phyloP scores from a whole-genome alignment of 106 monocot species.

The Dendrobium officinale region DNA sequence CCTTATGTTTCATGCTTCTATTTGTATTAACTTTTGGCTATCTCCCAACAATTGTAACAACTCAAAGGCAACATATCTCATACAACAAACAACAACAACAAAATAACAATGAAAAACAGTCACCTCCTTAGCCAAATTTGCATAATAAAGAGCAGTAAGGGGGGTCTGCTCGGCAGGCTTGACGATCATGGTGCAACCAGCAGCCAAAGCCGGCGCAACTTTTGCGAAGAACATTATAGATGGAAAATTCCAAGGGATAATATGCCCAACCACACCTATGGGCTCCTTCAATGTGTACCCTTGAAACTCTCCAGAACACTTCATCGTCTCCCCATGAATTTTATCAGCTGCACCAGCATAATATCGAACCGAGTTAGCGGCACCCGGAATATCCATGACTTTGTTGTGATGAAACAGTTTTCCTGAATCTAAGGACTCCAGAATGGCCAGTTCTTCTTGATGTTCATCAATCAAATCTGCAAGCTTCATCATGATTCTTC shows the following conservation, averaged over 20 bases:
- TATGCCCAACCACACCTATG: conserved; percentile 59
- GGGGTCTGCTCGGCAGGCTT: conserved; percentile 80
- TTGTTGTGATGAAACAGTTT: conserved; percentile 35
- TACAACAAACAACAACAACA: not conserved
- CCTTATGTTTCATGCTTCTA: too few relatives aligned
- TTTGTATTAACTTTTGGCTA: too few relatives aligned
- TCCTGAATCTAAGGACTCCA: conserved; percentile 54
- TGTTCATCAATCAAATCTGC: conserved; percentile 53
- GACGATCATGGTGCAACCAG: conserved; percentile 68
- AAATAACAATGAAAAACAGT: not conserved
- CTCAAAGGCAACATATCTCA: not conserved
- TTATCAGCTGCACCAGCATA: conserved; percentile 70
- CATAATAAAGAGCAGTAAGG: conserved; percentile 49
- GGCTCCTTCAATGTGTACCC: conserved; percentile 69
- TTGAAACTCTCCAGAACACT: conserved; percentile 27
- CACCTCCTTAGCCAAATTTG: conserved; percentile 51
- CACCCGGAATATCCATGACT: conserved; percentile 32
- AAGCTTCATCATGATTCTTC: conserved; percentile 48
- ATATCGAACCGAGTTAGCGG: conserved; percentile 27
- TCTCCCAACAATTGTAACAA: not conserved
- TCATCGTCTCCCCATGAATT: conserved; percentile 59
- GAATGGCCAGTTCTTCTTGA: conserved; percentile 33
- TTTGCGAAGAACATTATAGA: conserved; percentile 55
- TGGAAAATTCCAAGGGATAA: conserved; percentile 72
- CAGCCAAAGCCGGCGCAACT: conserved; percentile 46